Evolutionary conservation across 1,284 basidiomycete species (phyloP).

Genomic region (Ganoderma resinaceum): DNA sequence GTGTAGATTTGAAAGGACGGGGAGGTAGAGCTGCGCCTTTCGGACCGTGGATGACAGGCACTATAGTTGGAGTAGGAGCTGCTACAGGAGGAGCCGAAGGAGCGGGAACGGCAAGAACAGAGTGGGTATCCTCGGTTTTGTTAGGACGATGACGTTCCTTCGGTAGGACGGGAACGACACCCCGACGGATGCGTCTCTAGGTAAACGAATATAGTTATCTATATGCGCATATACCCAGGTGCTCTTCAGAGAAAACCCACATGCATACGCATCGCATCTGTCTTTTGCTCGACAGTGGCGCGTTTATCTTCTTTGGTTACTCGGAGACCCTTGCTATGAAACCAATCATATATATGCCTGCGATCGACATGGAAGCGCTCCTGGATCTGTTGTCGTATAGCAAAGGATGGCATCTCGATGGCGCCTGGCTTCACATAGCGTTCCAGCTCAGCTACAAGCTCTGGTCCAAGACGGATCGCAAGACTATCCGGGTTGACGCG

Average conservation of each 20-base stretch:
- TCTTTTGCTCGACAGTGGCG: slow-evolving; percentile 34
- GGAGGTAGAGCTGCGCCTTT: not conserved
- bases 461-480: slow-evolving; percentile 67
- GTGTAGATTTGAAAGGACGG: slow-evolving; percentile 1
- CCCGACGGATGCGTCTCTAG: slow-evolving; percentile 26
- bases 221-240: slow-evolving; percentile 23
- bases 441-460: slow-evolving; percentile 72
- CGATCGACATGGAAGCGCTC: slow-evolving; percentile 71
- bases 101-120: slow-evolving; percentile 8
- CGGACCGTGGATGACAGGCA: not conserved
- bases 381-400: slow-evolving; percentile 71
- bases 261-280: slow-evolving; percentile 31
- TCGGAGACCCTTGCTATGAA: slow-evolving; percentile 68
- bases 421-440: slow-evolving; percentile 68
- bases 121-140: slow-evolving; percentile 8
- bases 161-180: slow-evolving; percentile 13
- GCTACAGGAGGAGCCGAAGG: not conserved
- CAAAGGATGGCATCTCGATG: slow-evolving; percentile 74
- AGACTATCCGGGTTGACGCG: slow-evolving; percentile 56
- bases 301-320: slow-evolving; percentile 73
- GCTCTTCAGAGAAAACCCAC: slow-evolving; percentile 11
- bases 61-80: not conserved
- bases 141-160: slow-evolving; percentile 5
- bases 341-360: slow-evolving; percentile 79
- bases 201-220: not conserved